A percentile compares a stretch with the other conserved stretches of the same genome.
phyloP scores from a whole-genome alignment of 768 basidiomycete genomes.

The Terana coerulea region DNA sequence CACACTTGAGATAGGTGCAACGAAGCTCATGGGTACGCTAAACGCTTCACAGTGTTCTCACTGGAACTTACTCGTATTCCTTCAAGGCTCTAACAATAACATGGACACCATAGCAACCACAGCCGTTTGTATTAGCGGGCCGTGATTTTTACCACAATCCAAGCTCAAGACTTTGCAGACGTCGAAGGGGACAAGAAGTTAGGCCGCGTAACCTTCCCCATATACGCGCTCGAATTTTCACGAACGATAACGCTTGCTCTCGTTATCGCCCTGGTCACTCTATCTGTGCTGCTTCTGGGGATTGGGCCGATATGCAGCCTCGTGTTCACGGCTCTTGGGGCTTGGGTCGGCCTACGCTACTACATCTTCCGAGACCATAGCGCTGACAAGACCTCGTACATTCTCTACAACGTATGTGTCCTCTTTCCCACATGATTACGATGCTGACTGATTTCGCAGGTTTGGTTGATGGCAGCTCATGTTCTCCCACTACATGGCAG shows the following conservation, averaged over 20 bases:
- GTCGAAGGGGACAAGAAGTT: slow-evolving; percentile 36
- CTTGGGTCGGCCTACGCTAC: slow-evolving; percentile 27
- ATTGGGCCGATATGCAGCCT: slow-evolving; percentile 24
- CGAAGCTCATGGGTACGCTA: slow-evolving; percentile 7
- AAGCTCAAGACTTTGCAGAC: slow-evolving; percentile 48
- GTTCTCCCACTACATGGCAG: no score
- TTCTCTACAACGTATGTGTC: slow-evolving; percentile 6
- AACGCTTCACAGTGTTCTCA: background rate
- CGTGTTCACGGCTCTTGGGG: slow-evolving; percentile 29
- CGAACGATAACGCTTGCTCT: slow-evolving; percentile 29
- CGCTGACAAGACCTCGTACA: background rate
- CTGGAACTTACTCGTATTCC: background rate
- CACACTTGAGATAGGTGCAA: slow-evolving; percentile 2
- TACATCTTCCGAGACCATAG: background rate
- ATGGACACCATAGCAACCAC: slow-evolving; percentile 4
- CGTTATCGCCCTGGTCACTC: slow-evolving; percentile 36
- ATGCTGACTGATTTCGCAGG: no score
- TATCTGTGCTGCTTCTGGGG: slow-evolving; percentile 31
- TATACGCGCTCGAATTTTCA: slow-evolving; percentile 34
- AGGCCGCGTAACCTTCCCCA: slow-evolving; percentile 41
- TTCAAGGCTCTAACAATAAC: slow-evolving; percentile 21
- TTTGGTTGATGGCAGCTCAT: no score
- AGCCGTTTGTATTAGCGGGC: slow-evolving; percentile 34
- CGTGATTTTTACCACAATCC: slow-evolving; percentile 43
- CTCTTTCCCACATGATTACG: no score